A percentile compares a stretch with the other conserved stretches of the same genome.
Evolutionary conservation across 331 rosid genomes (phyloP).

Genomic region (Quercus phellos): DNA sequence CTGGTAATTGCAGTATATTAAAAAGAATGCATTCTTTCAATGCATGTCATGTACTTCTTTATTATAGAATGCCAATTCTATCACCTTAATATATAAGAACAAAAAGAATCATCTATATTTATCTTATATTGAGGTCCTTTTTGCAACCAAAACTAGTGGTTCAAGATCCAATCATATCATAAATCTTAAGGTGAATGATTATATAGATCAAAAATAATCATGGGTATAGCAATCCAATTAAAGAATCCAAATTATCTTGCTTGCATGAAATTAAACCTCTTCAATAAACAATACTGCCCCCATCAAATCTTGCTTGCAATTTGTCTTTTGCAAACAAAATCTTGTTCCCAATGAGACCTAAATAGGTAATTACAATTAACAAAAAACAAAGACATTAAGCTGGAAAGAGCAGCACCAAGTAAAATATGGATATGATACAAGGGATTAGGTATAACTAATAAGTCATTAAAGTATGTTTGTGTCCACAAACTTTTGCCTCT

Average conservation of each 20-base stretch:
- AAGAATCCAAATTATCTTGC: neutral
- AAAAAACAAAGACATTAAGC: constrained; percentile 19
- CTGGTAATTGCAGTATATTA: neutral
- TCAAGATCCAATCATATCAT: neutral
- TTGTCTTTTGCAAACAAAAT: neutral
- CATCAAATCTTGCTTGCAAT: neutral
- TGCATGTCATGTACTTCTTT: neutral
- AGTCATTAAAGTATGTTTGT: neutral
- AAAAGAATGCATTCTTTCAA: neutral
- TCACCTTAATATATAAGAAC: neutral
- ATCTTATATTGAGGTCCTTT: neutral
- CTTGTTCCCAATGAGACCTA: constrained; percentile 7
- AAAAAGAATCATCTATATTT: neutral
- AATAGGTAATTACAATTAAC: constrained; percentile 16
- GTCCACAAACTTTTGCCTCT: neutral
- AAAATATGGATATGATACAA: no score
- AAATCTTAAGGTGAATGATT: neutral
- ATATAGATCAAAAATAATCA: neutral
- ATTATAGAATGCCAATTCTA: neutral
- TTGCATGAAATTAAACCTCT: neutral
- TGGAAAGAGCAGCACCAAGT: constrained; percentile 17
- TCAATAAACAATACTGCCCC: neutral
- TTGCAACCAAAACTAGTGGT: neutral
- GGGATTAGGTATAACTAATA: constrained; percentile 34
- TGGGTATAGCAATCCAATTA: neutral